Evolutionary conservation across 257 asterid species (phyloP).

Genomic region (Misopates orontium): DNA sequence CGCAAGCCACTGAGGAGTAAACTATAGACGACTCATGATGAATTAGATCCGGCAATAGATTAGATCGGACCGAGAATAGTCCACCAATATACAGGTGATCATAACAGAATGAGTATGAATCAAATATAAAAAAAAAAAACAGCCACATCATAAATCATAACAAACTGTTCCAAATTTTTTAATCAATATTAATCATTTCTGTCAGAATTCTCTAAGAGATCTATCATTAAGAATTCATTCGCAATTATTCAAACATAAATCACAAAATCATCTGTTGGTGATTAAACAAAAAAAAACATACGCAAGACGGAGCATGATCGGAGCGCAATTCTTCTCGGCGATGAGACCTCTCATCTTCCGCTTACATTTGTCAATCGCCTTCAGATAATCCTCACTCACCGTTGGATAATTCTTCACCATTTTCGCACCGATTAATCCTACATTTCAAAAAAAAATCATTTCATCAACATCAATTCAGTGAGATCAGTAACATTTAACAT

Average conservation of each 20-base stretch:
- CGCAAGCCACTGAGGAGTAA: background rate
- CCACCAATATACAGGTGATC: too few species aligned
- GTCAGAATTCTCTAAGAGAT: too few species aligned
- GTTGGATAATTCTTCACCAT: conserved; percentile 83
- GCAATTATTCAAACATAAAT: background rate
- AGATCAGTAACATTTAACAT: too few species aligned
- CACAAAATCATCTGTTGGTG: background rate
- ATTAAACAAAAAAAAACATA: conserved; percentile 17
- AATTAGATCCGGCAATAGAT: too few species aligned
- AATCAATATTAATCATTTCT: too few species aligned
- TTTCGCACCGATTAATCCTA: background rate
- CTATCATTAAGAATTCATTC: background rate
- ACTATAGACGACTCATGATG: too few species aligned
- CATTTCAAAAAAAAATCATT: too few species aligned
- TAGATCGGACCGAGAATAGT: too few species aligned
- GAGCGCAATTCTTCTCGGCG: conserved; percentile 88
- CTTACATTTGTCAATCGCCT: conserved; percentile 75
- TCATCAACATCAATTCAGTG: too few species aligned
- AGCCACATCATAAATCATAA: background rate
- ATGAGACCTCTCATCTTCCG: conserved; percentile 86
- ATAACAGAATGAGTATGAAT: too few species aligned
- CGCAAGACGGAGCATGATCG: conserved; percentile 92
- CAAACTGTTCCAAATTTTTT: background rate
- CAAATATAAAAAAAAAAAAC: background rate
- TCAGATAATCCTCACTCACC: conserved; percentile 71